A percentile compares a stretch with the other conserved stretches of the same genome.
phyloP scores from a whole-genome alignment of 495 filamentous ascomycete genomes.

The Collariella sp. region DNA sequence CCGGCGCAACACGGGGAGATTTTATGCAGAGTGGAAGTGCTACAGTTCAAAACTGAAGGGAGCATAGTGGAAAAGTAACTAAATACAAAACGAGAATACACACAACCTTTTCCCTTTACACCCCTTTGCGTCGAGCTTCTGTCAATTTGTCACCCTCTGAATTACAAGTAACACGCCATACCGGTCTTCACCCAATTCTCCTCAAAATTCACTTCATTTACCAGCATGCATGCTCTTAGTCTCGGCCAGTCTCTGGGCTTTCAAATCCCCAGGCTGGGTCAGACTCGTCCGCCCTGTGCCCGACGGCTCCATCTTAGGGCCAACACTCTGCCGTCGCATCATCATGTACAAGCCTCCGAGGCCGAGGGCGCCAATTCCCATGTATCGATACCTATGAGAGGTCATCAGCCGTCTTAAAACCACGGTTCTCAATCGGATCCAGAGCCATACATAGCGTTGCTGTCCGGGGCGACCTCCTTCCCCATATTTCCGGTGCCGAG shows the following conservation, averaged over 20 bases:
- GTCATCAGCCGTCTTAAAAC: not conserved
- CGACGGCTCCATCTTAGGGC: no score
- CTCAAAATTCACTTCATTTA: no score
- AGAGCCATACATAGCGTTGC: conserved; percentile 6
- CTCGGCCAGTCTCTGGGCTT: not conserved
- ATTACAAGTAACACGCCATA: no score
- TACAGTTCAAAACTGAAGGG: no score
- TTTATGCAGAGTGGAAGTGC: no score
- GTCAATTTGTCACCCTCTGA: no score
- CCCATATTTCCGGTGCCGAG: not conserved
- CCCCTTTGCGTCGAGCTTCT: no score
- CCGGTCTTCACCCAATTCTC: no score
- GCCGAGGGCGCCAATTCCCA: conserved; percentile 13
- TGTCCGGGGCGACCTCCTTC: conserved; percentile 9
- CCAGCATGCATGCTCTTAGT: not conserved
- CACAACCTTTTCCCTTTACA: no score
- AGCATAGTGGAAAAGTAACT: no score
- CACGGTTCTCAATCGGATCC: not conserved
- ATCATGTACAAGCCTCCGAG: conserved; percentile 13
- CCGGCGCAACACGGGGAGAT: no score
- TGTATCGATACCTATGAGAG: conserved; percentile 1
- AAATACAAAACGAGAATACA: no score
- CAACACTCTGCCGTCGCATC: conserved; percentile 1
- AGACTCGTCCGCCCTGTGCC: not conserved
- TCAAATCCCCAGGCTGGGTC: not conserved